Percentiles rank a stretch among this genome's conserved stretches.
These are phyloP conservation scores for Lactarius hatsudake DNA, from an alignment of 768 basidiomycete genomes.

Conservation along the genomic window DNA sequence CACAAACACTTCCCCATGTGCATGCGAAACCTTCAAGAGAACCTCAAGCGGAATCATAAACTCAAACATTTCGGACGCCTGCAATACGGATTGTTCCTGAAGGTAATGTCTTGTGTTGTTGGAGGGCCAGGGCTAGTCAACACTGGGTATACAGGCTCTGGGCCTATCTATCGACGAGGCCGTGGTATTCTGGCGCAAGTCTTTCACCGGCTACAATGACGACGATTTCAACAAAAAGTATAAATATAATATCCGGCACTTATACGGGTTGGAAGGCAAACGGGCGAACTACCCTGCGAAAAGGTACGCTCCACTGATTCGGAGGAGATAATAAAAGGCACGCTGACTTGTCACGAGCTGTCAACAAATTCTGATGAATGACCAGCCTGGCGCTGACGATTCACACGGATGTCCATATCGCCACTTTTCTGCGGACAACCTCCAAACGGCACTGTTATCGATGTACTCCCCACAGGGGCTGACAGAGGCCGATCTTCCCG, in stretches of 20 bases:
- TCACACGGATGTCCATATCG: conserved; percentile 92
- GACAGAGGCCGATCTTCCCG: conserved; percentile 66
- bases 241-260: conserved; percentile 95
- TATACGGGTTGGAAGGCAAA: conserved; percentile 91
- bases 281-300: conserved; percentile 93
- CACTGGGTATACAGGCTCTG: conserved; percentile 57
- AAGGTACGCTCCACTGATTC: conserved; percentile 48
- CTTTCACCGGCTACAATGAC: conserved; percentile 76
- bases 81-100: conserved; percentile 92
- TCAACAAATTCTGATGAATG: conserved; percentile 73
- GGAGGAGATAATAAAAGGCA: background rate
- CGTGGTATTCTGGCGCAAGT: conserved; percentile 86
- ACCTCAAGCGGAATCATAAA: conserved; percentile 72
- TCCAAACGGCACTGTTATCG: conserved; percentile 71
- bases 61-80: conserved; percentile 90
- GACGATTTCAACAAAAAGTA: conserved; percentile 98
- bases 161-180: conserved; percentile 96
- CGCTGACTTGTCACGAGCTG: conserved; percentile 54
- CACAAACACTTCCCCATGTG: conserved; percentile 91
- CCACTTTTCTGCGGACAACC: conserved; percentile 80
- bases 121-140: background rate
- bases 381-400: conserved; percentile 65
- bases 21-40: conserved; percentile 88
- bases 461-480: conserved; percentile 65
- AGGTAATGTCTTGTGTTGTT: conserved; percentile 50